These are phyloP conservation scores for Myrmaecium sp. DNA, from an alignment of 2,329 filamentous ascomycete genomes.

Conservation along the genomic window DNA sequence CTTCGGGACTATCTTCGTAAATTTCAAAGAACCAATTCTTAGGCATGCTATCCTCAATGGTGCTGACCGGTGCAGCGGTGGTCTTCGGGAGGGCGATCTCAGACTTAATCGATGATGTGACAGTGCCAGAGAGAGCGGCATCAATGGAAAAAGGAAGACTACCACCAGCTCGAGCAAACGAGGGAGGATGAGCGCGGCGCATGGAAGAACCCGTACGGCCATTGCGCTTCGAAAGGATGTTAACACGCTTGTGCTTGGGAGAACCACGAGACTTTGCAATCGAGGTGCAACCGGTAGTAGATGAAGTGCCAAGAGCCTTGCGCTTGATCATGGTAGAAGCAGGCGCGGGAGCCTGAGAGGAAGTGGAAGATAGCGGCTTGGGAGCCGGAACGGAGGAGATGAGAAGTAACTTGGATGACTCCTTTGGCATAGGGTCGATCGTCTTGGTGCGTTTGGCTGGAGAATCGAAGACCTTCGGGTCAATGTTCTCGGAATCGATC, in stretches of 20 bases:
- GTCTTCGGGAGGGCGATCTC: constrained; percentile 15
- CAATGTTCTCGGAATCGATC: constrained; percentile 40
- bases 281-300: constrained; percentile 25
- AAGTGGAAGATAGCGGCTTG: constrained; percentile 6
- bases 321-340: constrained; percentile 13
- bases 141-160: constrained; percentile 64
- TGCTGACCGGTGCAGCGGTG: constrained; percentile 14
- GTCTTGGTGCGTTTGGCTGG: constrained; percentile 37
- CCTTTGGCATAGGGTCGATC: constrained; percentile 17
- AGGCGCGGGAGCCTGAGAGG: constrained; percentile 7
- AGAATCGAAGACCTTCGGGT: constrained; percentile 33
- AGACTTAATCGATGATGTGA: constrained; percentile 32
- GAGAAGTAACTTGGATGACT: constrained; percentile 25
- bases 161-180: constrained; percentile 32
- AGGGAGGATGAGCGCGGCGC: constrained; percentile 54
- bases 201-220: constrained; percentile 46
- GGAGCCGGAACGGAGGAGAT: constrained; percentile 10
- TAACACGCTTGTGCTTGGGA: constrained; percentile 53
- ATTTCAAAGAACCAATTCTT: constrained; percentile 80
- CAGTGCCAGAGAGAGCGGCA: constrained; percentile 62
- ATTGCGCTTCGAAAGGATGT: constrained; percentile 50
- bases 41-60: constrained; percentile 40
- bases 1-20: constrained; percentile 77
- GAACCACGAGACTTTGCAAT: constrained; percentile 49
- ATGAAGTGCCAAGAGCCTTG: constrained; percentile 24